A percentile compares a stretch with the other conserved stretches of the same genome.
Evolutionary conservation across 2,329 filamentous ascomycete species (phyloP).

Genomic region (Davidsoniella eucalypti): DNA sequence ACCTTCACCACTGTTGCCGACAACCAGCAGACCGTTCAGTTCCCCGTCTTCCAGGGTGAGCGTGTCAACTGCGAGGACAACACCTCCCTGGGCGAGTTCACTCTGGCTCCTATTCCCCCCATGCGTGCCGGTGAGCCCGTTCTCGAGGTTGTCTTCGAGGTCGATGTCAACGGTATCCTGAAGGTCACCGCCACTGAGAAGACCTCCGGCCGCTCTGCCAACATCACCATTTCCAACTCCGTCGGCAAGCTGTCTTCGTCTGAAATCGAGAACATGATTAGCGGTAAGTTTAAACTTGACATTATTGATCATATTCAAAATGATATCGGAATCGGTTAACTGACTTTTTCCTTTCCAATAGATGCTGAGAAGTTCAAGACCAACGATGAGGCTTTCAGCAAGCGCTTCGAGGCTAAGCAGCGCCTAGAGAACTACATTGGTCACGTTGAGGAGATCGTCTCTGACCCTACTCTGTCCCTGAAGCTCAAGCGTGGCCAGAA

Average conservation of each 20-base stretch:
- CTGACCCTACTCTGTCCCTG: conserved; percentile 84
- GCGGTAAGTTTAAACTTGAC: conserved; percentile 32
- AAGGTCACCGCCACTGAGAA: conserved; percentile 99
- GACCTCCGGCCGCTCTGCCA: conserved; percentile 90
- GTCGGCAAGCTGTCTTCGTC: conserved; percentile 89
- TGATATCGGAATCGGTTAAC: not conserved
- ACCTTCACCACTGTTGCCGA: conserved; percentile 80
- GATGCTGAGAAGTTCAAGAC: conserved; percentile 98
- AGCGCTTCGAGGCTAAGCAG: conserved; percentile 98
- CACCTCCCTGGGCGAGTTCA: conserved; percentile 95
- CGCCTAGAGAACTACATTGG: conserved; percentile 98
- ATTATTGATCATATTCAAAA: not conserved
- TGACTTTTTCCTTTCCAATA: conserved; percentile 17
- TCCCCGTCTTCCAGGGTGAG: conserved; percentile 92
- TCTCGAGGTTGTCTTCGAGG: conserved; percentile 96
- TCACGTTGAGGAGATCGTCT: conserved; percentile 96
- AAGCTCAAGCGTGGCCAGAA: conserved; percentile 99
- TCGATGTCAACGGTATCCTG: conserved; percentile 98
- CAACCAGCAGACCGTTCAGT: conserved; percentile 68
- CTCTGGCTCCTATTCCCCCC: conserved; percentile 71
- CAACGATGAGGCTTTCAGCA: conserved; percentile 96
- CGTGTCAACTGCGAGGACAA: conserved; percentile 97
- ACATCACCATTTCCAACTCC: conserved; percentile 99
- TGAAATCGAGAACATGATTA: conserved; percentile 98
- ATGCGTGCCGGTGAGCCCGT: conserved; percentile 91